phyloP scores from a whole-genome alignment of 805 yeast species.

The Nakazawaea ishiwadae region DNA sequence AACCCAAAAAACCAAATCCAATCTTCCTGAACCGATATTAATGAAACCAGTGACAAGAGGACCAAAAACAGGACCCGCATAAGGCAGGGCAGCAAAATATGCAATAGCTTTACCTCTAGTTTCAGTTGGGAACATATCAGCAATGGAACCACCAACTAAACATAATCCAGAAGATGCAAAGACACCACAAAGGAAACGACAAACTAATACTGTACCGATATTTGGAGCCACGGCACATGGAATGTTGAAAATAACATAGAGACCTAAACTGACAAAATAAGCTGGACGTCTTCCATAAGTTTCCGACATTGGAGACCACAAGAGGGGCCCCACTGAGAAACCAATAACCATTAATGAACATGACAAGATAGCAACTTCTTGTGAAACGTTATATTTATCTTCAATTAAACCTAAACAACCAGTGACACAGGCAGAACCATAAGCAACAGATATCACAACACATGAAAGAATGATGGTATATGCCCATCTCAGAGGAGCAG shows the following conservation, averaged over 20 bases:
- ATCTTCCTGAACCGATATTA: constrained; percentile 60
- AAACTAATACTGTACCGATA: constrained; percentile 73
- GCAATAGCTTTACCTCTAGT: constrained; percentile 89
- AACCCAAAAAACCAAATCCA: constrained; percentile 80
- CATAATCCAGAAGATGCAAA: constrained; percentile 80
- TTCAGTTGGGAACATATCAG: constrained; percentile 79
- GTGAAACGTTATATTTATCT: constrained; percentile 63
- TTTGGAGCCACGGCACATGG: constrained; percentile 85
- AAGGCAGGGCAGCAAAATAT: constrained; percentile 87
- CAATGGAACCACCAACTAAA: constrained; percentile 86
- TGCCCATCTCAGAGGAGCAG: constrained; percentile 45
- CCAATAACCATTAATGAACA: constrained; percentile 89
- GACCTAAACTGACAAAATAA: constrained; percentile 67
- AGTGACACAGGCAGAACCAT: constrained; percentile 87
- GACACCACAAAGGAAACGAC: constrained; percentile 85
- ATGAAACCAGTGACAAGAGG: constrained; percentile 87
- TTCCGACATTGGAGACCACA: constrained; percentile 89
- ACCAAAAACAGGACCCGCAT: constrained; percentile 89
- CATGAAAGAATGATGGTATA: constrained; percentile 67
- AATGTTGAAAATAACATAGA: constrained; percentile 75
- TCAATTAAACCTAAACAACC: constrained; percentile 73
- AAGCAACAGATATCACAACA: constrained; percentile 85
- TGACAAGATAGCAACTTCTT: constrained; percentile 74
- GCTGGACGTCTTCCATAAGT: constrained; percentile 83
- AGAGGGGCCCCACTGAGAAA: constrained; percentile 78